A percentile compares a stretch with the other conserved stretches of the same genome.
phyloP scores from a whole-genome alignment of 495 filamentous ascomycete genomes.

The Cercophora sp. region DNA sequence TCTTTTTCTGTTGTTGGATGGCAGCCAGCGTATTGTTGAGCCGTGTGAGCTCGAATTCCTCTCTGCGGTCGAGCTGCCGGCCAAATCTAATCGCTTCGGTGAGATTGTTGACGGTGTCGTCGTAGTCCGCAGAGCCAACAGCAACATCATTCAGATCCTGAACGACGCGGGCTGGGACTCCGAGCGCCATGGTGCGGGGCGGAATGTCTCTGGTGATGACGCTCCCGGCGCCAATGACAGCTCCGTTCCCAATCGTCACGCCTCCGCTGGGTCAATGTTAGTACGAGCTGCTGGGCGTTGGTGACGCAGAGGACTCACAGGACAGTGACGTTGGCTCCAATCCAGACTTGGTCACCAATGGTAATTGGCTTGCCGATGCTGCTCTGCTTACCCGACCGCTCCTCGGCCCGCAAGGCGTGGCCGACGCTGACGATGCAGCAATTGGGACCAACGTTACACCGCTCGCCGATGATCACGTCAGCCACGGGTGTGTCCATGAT shows the following conservation, averaged over 20 bases:
- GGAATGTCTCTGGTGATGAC: conserved; percentile 30
- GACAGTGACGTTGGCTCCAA: conserved; percentile 58
- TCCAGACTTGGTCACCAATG: conserved; percentile 32
- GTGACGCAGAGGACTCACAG: conserved; percentile 20
- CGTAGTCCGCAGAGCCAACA: background rate
- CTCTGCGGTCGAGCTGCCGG: conserved; percentile 9
- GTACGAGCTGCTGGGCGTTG: too few relatives aligned
- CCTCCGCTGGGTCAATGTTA: conserved; percentile 22
- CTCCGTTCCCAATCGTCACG: conserved; percentile 30
- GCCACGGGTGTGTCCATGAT: conserved; percentile 38
- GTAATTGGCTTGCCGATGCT: conserved; percentile 32
- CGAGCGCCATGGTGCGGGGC: conserved; percentile 20
- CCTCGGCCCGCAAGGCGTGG: conserved; percentile 25
- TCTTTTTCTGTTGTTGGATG: conserved; percentile 4
- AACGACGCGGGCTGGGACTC: conserved; percentile 23
- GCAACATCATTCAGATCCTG: conserved; percentile 2
- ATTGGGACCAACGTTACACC: conserved; percentile 34
- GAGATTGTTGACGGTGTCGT: conserved; percentile 9
- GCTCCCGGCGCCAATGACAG: conserved; percentile 33
- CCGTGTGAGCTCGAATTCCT: conserved; percentile 9
- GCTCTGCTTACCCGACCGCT: conserved; percentile 19
- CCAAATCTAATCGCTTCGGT: conserved; percentile 13
- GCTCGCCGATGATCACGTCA: conserved; percentile 30
- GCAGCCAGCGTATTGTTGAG: background rate
- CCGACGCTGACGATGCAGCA: conserved; percentile 28